Conservation (phyloP, 2,329 filamentous ascomycete genomes). For the Sporothrix curviconia region DNA sequence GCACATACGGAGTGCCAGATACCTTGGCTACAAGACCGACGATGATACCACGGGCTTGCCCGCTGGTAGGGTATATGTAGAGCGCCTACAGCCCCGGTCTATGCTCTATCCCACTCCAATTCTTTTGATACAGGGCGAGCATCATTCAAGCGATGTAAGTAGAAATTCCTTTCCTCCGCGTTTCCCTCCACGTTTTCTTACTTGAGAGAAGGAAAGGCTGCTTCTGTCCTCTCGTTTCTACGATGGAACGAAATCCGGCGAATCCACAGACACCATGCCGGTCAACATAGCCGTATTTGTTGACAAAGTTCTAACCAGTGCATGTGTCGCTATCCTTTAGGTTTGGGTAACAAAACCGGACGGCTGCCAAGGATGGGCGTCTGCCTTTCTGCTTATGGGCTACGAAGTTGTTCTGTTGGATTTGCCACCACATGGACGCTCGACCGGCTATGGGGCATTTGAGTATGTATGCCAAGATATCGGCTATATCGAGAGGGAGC, state of each 20-base stretch:
- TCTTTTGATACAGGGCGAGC: slow-evolving; percentile 32
- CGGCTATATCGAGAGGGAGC: slow-evolving; percentile 14
- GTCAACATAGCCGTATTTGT: no score
- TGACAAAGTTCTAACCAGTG: neutral
- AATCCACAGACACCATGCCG: no score
- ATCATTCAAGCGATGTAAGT: slow-evolving; percentile 29
- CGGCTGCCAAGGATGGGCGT: slow-evolving; percentile 38
- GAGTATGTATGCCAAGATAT: neutral
- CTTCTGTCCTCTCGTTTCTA: no score
- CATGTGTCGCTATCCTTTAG: slow-evolving; percentile 22
- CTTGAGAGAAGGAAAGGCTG: no score
- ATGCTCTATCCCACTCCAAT: slow-evolving; percentile 20
- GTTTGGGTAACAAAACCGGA: slow-evolving; percentile 43
- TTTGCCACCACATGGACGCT: slow-evolving; percentile 34
- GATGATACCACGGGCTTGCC: neutral
- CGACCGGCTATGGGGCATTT: slow-evolving; percentile 12
- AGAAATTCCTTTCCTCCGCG: no score
- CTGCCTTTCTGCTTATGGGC: slow-evolving; percentile 36
- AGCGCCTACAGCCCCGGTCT: slow-evolving; percentile 4
- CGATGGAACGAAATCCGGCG: no score
- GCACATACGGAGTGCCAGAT: neutral
- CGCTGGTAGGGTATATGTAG: slow-evolving; percentile 1
- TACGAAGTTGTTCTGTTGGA: slow-evolving; percentile 40
- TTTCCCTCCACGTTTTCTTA: no score
- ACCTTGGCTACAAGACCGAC: neutral